Percentiles rank a stretch among this genome's conserved stretches.
These are phyloP conservation scores for Phylloporus sp. DNA, from an alignment of 1,284 basidiomycete species.

Conservation along the genomic window DNA sequence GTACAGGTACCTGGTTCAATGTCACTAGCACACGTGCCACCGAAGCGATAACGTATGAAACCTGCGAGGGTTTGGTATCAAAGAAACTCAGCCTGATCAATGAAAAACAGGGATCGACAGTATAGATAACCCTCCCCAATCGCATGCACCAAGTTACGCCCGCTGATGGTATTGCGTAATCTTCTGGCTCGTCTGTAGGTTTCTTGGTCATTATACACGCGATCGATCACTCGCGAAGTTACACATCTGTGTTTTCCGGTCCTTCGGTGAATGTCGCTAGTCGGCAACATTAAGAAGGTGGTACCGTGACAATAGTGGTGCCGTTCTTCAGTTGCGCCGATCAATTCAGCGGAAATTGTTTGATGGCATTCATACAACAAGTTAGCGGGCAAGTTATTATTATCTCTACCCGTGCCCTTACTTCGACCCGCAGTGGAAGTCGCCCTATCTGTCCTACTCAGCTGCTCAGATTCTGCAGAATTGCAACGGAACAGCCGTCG, in stretches of 20 bases:
- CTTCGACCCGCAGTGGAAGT: slow-evolving; percentile 1
- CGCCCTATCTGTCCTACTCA: background rate
- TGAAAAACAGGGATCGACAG: slow-evolving; percentile 27
- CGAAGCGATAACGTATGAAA: slow-evolving; percentile 31
- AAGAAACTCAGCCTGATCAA: slow-evolving; percentile 10
- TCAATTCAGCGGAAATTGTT: slow-evolving; percentile 32
- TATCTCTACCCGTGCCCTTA: slow-evolving; percentile 13
- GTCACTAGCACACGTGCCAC: slow-evolving; percentile 13
- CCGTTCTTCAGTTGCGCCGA: slow-evolving; percentile 24
- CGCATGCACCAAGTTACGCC: slow-evolving; percentile 3
- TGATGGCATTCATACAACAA: slow-evolving; percentile 14
- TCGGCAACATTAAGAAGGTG: slow-evolving; percentile 10
- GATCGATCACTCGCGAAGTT: slow-evolving; percentile 1
- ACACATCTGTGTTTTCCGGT: slow-evolving; percentile 1
- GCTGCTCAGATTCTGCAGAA: background rate
- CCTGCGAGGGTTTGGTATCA: slow-evolving; percentile 3
- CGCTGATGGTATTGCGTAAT: slow-evolving; percentile 11
- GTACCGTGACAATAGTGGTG: slow-evolving; percentile 14
- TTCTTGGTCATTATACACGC: background rate
- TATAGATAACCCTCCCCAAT: background rate
- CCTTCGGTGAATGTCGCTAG: slow-evolving; percentile 2
- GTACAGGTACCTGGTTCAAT: slow-evolving; percentile 6
- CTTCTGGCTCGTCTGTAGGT: background rate
- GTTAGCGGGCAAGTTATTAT: slow-evolving; percentile 8
- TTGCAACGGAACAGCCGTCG: background rate